Percentiles rank a stretch among this genome's conserved stretches.
Conservation (phyloP, 768 basidiomycete genomes). For the Tephrocybe sp. region DNA sequence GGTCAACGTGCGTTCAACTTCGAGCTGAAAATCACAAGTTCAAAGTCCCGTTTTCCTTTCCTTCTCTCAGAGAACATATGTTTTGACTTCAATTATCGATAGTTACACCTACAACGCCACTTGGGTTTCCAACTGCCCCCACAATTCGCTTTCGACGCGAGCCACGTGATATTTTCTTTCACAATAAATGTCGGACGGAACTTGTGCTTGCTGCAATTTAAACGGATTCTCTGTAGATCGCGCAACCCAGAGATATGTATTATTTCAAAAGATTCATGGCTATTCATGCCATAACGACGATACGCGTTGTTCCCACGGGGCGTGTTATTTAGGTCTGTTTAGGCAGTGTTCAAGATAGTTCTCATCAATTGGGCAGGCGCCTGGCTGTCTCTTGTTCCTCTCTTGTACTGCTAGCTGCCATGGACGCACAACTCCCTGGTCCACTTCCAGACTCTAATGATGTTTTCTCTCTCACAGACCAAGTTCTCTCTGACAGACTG, state of each 20-base stretch:
- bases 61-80: no score
- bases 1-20: background rate
- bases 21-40: no score
- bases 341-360: conserved; percentile 33
- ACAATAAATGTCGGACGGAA: background rate
- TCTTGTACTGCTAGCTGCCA: conserved; percentile 53
- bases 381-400: conserved; percentile 27
- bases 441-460: conserved; percentile 42
- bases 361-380: conserved; percentile 13
- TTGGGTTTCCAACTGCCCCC: background rate
- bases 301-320: conserved; percentile 16
- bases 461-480: conserved; percentile 75
- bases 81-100: no score
- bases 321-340: conserved; percentile 35
- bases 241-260: no score
- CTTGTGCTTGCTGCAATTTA: no score
- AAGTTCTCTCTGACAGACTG: conserved; percentile 64
- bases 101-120: background rate
- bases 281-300: conserved; percentile 3
- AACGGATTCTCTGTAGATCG: no score
- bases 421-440: conserved; percentile 34
- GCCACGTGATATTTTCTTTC: conserved; percentile 2
- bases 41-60: no score
- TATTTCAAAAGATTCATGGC: no score
- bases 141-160: background rate